Evolutionary conservation across 1,284 basidiomycete genomes (phyloP).

Genomic region (Golubevia sp.): DNA sequence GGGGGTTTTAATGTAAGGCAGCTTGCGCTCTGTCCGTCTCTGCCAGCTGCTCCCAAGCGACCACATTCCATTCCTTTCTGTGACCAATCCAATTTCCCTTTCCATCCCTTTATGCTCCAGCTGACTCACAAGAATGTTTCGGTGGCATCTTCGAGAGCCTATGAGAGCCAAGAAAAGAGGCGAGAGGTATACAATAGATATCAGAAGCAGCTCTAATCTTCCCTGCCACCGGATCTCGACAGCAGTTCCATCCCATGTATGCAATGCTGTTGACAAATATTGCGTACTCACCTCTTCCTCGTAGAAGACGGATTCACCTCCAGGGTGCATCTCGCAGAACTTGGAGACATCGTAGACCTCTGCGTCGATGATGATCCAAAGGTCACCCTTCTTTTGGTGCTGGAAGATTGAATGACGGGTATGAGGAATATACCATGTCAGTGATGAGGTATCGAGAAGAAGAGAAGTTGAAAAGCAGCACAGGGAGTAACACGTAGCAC

Average conservation of each 20-base stretch:
- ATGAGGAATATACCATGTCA: background rate
- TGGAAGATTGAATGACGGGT: background rate
- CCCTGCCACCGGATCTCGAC: no score
- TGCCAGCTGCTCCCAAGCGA: background rate
- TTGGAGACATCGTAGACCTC: constrained; percentile 60
- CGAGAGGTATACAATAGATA: no score
- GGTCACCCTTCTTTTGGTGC: constrained; percentile 41
- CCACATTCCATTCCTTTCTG: background rate
- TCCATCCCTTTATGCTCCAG: background rate
- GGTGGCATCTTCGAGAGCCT: constrained; percentile 56
- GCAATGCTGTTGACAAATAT: no score
- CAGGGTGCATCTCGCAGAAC: constrained; percentile 56
- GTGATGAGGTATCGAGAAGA: background rate
- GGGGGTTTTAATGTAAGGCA: no score
- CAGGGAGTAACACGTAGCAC: no score
- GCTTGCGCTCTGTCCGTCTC: no score
- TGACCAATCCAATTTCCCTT: background rate
- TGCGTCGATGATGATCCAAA: constrained; percentile 53
- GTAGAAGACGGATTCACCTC: constrained; percentile 54
- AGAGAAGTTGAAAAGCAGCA: no score
- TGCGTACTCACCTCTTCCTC: constrained; percentile 42
- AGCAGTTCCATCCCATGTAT: no score
- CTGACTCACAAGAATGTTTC: constrained; percentile 47
- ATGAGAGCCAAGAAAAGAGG: no score
- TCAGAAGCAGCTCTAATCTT: no score